Conservation (phyloP, 2,329 filamentous ascomycete species). For the Camillea tinctor region DNA sequence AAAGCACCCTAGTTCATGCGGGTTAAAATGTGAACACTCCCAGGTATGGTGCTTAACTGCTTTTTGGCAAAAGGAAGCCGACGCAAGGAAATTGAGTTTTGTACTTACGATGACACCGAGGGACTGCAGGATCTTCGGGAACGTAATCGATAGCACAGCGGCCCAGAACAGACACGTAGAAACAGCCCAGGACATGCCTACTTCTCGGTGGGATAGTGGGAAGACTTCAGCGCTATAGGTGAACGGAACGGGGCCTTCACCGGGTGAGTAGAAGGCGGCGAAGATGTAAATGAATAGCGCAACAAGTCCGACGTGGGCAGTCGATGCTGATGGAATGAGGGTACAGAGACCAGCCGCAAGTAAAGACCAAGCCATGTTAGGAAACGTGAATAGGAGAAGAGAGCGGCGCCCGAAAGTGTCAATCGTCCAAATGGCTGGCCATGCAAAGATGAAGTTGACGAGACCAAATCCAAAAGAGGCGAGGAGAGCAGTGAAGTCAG, state of each 20-base stretch:
- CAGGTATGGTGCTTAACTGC: not conserved
- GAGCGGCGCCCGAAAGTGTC: slow-evolving; percentile 63
- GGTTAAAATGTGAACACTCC: slow-evolving; percentile 1
- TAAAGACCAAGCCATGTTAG: slow-evolving; percentile 67
- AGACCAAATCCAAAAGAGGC: slow-evolving; percentile 65
- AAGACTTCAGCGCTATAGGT: slow-evolving; percentile 69
- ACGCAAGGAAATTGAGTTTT: not conserved
- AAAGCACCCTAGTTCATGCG: slow-evolving; percentile 37
- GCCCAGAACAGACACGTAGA: slow-evolving; percentile 64
- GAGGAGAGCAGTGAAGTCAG: slow-evolving; percentile 53
- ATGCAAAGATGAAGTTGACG: slow-evolving; percentile 65
- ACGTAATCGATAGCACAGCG: slow-evolving; percentile 59
- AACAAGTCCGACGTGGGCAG: slow-evolving; percentile 42
- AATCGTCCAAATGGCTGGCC: slow-evolving; percentile 63
- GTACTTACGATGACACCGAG: slow-evolving; percentile 36
- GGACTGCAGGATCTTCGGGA: slow-evolving; percentile 52
- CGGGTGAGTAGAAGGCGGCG: slow-evolving; percentile 60
- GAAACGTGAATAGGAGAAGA: slow-evolving; percentile 64
- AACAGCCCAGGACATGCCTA: slow-evolving; percentile 69
- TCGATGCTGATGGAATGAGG: slow-evolving; percentile 38
- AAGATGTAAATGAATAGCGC: slow-evolving; percentile 61
- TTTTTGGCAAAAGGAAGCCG: not conserved
- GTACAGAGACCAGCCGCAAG: slow-evolving; percentile 60
- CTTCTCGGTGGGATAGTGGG: slow-evolving; percentile 66
- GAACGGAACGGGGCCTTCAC: slow-evolving; percentile 67